Evolutionary conservation across 2,329 filamentous ascomycete species (phyloP).

Genomic region (Penicillium sp.): DNA sequence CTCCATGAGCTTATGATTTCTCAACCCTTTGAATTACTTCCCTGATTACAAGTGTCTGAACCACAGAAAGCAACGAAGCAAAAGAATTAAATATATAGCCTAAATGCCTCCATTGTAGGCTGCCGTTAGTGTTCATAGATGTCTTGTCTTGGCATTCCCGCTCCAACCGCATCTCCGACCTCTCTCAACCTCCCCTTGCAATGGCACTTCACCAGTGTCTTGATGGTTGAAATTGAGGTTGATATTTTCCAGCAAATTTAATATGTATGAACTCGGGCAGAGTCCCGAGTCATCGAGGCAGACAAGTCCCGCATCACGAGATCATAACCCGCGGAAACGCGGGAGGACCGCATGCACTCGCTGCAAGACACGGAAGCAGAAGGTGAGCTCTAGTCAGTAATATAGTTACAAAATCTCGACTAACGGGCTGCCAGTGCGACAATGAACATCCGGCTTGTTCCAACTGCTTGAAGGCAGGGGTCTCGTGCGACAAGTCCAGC

Average conservation of each 20-base stretch:
- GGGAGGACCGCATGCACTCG: slow-evolving; percentile 46
- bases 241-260: neutral
- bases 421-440: slow-evolving; percentile 36
- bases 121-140: neutral
- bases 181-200: neutral
- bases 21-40: neutral
- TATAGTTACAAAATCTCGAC: neutral
- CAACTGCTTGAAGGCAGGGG: slow-evolving; percentile 44
- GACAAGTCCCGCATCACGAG: slow-evolving; percentile 24
- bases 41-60: neutral
- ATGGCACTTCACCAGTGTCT: neutral
- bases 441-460: slow-evolving; percentile 46
- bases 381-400: slow-evolving; percentile 24
- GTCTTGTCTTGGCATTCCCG: slow-evolving; percentile 6
- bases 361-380: slow-evolving; percentile 47
- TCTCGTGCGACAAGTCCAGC: slow-evolving; percentile 42
- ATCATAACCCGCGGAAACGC: slow-evolving; percentile 45
- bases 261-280: slow-evolving; percentile 16
- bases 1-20: neutral
- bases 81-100: neutral
- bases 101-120: neutral
- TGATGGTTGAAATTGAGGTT: neutral
- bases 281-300: slow-evolving; percentile 19
- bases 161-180: slow-evolving; percentile 1
- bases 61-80: neutral